Evolutionary conservation across 768 basidiomycete species (phyloP).

Genomic region (Boletus vermiculosoides): DNA sequence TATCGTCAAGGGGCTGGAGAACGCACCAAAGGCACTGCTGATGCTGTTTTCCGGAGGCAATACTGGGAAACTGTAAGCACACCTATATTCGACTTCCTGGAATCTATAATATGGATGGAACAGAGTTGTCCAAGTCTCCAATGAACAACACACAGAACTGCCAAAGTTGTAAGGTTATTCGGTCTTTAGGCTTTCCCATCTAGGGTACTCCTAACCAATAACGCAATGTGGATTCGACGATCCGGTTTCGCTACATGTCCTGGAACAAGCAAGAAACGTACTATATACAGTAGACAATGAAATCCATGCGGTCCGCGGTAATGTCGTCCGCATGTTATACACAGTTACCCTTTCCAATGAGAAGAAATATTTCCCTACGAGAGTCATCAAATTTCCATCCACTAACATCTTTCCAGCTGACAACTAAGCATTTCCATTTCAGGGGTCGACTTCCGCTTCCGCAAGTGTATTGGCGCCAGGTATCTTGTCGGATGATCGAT

Average conservation of each 20-base stretch:
- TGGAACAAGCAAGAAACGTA: conserved; percentile 16
- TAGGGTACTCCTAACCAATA: background rate
- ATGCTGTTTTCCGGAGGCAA: conserved; percentile 77
- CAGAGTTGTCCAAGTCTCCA: conserved; percentile 60
- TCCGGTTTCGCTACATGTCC: background rate
- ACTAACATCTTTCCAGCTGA: background rate
- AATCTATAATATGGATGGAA: conserved; percentile 7
- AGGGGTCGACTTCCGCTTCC: background rate
- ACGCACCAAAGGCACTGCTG: conserved; percentile 66
- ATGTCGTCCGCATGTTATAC: background rate
- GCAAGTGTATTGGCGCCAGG: background rate
- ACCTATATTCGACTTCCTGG: background rate
- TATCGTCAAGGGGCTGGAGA: conserved; percentile 70
- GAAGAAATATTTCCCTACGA: background rate
- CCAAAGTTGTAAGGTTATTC: conserved; percentile 8
- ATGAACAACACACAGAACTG: conserved; percentile 27
- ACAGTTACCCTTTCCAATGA: conserved; percentile 7
- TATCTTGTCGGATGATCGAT: conserved; percentile 14
- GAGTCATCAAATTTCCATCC: background rate
- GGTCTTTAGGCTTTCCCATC: background rate
- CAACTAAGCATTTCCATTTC: conserved; percentile 18
- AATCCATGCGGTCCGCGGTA: background rate
- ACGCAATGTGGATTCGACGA: background rate
- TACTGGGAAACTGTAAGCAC: conserved; percentile 66
- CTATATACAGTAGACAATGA: conserved; percentile 6